Evolutionary conservation across 139 green algal genomes (phyloP).

Genomic region (Picochlorum sp.): DNA sequence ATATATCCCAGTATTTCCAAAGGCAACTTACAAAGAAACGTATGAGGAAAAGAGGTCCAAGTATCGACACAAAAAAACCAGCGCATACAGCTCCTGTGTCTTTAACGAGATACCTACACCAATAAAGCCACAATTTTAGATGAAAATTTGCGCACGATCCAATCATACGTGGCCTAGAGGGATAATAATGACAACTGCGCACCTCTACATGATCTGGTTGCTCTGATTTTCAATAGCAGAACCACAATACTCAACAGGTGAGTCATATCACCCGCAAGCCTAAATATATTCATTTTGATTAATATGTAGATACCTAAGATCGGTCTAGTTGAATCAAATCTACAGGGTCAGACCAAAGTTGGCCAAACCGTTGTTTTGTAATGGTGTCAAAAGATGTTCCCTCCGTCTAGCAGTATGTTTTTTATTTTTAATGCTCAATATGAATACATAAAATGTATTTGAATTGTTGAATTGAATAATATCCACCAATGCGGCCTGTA

Average conservation of each 20-base stretch:
- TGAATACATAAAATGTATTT: too few species aligned
- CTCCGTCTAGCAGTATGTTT: too few species aligned
- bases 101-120: slow-evolving; percentile 87
- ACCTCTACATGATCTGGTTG: slow-evolving; percentile 87
- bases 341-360: too few species aligned
- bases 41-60: slow-evolving; percentile 92
- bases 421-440: too few species aligned
- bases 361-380: too few species aligned
- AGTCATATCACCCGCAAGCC: slow-evolving; percentile 90
- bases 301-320: not conserved
- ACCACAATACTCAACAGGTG: slow-evolving; percentile 82
- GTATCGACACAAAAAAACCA: slow-evolving; percentile 95
- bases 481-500: too few species aligned
- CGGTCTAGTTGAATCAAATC: too few species aligned
- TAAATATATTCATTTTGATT: slow-evolving; percentile 83
- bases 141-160: not conserved
- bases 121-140: not conserved
- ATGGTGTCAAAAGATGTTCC: too few species aligned
- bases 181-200: not conserved
- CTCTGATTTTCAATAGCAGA: slow-evolving; percentile 92
- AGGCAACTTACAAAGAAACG: slow-evolving; percentile 86
- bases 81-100: slow-evolving; percentile 93
- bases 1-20: slow-evolving; percentile 11
- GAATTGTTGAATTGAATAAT: too few species aligned
- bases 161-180: not conserved